Evolutionary conservation across 2,329 filamentous ascomycete species (phyloP), one percentile per base, ranked within the genome.

Genomic region (Atkinsonella texensis): DNA sequence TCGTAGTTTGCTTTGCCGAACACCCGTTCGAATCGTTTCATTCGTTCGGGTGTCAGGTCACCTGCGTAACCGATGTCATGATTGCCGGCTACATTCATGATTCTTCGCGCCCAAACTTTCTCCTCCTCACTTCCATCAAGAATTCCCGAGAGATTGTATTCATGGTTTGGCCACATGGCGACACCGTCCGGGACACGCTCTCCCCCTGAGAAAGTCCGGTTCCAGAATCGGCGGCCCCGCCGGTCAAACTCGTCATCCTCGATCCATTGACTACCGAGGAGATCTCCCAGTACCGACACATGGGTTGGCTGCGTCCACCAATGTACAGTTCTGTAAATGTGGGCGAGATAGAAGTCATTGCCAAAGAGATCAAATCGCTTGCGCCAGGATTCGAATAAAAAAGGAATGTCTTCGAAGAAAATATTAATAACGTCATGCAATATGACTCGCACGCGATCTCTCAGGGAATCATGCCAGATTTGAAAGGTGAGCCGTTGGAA

Each of bases 21-120:
- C 1, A 79, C 78, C 20, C 77, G 75, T 68, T 95, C 89, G 63
- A 97, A 98, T 1, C 93, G 80, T 31, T 80, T 73, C 51, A 96
- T 74, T 3, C 89, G 81, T 55, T 81, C 75, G n/a, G 76, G 70
- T 41, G 85, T 89, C 55, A 97, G 76, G 66, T 98, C 93, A 3
- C 93, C 93, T 0, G 90, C 89, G 65, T 98, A 98, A 35, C 93
- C 93, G 62, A 98, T 84, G 66, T 98, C 93, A 64, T 98, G 93
- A 63, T 98, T 98, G 1, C 93, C 93, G 0, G 83, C 89, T 28
- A 97, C 81, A 59, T 95, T 94, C 64, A 98, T 89, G 56, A 96
- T 75, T 51, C 85, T 79, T 41, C 73, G 76, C n/a, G 74, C 68
- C 93, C 93, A 97, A 2, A 68, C 66, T 6, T 72, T 68, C 7